Evolutionary conservation across 129 eudicot species (phyloP).

Genomic region (Saposhnikovia divaricata): DNA sequence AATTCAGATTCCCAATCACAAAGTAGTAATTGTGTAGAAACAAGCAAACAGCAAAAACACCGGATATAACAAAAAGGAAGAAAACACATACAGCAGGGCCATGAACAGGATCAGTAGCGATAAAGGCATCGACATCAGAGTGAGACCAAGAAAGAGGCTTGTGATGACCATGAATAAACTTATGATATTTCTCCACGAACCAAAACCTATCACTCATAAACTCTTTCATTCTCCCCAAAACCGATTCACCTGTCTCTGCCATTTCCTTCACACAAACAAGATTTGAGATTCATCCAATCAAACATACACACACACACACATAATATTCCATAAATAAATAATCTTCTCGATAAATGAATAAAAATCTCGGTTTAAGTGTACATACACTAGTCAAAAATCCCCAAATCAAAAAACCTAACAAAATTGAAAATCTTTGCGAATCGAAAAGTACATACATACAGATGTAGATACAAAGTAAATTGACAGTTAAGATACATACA

Average conservation of each 20-base stretch:
- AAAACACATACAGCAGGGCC: not conserved
- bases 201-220: not conserved
- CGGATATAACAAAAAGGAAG: not conserved
- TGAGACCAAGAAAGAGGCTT: conserved; percentile 3
- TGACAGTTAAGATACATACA: too few relatives aligned
- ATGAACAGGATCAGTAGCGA: not conserved
- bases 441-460: too few relatives aligned
- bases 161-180: not conserved
- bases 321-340: too few relatives aligned
- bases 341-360: too few relatives aligned
- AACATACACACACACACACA: too few relatives aligned
- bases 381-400: too few relatives aligned
- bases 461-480: too few relatives aligned
- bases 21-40: too few relatives aligned
- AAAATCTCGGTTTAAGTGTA: too few relatives aligned
- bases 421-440: too few relatives aligned
- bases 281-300: not conserved
- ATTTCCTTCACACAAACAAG: not conserved
- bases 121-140: not conserved
- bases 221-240: not conserved
- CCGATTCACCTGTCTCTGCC: not conserved
- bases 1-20: too few relatives aligned
- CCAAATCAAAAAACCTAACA: too few relatives aligned
- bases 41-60: not conserved
- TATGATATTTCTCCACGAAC: not conserved